Conservation (phyloP, 768 basidiomycete species). For the Psilocybe sp. region DNA sequence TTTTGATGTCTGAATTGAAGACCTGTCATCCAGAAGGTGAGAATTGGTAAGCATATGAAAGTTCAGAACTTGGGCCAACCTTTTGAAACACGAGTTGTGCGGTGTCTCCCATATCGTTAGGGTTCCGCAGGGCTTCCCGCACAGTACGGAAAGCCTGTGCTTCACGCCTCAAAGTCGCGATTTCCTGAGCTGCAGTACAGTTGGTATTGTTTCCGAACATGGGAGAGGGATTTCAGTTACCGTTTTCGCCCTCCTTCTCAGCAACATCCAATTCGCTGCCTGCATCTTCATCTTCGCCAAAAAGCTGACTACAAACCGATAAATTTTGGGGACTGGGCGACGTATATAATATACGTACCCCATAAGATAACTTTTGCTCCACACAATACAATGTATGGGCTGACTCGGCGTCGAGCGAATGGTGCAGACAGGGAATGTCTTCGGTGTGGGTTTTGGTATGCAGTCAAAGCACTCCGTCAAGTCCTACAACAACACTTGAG, state of each 20-base stretch:
- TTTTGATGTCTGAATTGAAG: constrained; percentile 83
- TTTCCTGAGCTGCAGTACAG: constrained; percentile 70
- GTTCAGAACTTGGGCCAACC: constrained; percentile 36
- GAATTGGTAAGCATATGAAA: not conserved
- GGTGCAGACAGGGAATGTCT: constrained; percentile 96
- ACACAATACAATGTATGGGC: constrained; percentile 98
- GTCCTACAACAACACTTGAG: constrained; percentile 47
- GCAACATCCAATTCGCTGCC: constrained; percentile 86
- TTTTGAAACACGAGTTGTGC: constrained; percentile 82
- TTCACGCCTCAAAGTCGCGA: constrained; percentile 85
- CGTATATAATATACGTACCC: constrained; percentile 50
- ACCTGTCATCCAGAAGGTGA: constrained; percentile 48
- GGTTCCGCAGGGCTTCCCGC: constrained; percentile 44
- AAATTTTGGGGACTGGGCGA: constrained; percentile 3
- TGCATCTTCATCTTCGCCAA: constrained; percentile 90
- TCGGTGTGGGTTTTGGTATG: constrained; percentile 87
- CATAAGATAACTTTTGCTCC: constrained; percentile 96
- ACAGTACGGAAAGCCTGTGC: constrained; percentile 86
- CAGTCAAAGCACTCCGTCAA: constrained; percentile 96
- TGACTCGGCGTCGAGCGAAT: constrained; percentile 96
- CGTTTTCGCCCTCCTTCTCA: constrained; percentile 90
- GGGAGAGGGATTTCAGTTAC: constrained; percentile 33
- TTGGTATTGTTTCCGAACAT: not conserved
- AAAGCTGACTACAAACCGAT: constrained; percentile 66
- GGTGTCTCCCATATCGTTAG: constrained; percentile 37